These are phyloP conservation scores for Komagataella pseudopastoris DNA, from an alignment of 805 yeast species.

Conservation along the genomic window DNA sequence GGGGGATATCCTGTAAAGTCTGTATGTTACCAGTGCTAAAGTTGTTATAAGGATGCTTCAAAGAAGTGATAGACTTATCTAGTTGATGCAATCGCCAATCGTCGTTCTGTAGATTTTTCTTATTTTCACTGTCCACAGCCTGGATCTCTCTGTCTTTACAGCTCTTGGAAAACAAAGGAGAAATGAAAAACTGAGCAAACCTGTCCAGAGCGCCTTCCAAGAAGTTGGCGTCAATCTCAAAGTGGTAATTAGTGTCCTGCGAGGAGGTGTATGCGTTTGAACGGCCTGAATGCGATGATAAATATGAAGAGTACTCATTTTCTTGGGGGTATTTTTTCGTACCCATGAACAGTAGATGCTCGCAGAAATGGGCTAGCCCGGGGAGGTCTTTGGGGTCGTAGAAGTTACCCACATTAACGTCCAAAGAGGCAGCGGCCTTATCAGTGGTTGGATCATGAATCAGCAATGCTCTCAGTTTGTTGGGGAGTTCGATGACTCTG, in stretches of 20 bases:
- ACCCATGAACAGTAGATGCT: constrained; percentile 67
- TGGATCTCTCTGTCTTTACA: constrained; percentile 86
- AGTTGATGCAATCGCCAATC: constrained; percentile 81
- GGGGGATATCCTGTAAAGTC: constrained; percentile 63
- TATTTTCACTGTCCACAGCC: constrained; percentile 94
- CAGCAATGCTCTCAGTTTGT: constrained; percentile 44
- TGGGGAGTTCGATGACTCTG: constrained; percentile 44
- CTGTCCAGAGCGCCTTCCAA: constrained; percentile 84
- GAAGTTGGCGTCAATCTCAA: constrained; percentile 66
- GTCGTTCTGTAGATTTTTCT: constrained; percentile 85
- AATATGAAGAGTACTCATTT: constrained; percentile 58
- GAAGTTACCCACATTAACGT: constrained; percentile 67
- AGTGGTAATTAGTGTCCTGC: constrained; percentile 81
- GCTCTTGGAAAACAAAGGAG: constrained; percentile 58
- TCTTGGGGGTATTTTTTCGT: constrained; percentile 65
- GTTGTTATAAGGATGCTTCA: constrained; percentile 70
- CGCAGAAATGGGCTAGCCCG: constrained; percentile 73
- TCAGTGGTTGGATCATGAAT: constrained; percentile 61
- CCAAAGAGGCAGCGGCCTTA: constrained; percentile 68
- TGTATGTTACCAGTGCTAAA: constrained; percentile 81
- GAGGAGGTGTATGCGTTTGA: constrained; percentile 89
- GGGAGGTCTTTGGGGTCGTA: constrained; percentile 50
- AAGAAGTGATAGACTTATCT: constrained; percentile 61
- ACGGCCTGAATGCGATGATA: constrained; percentile 76
- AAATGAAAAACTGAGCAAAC: constrained; percentile 83